These are phyloP conservation scores for Suillus decipiens DNA, from an alignment of 768 basidiomycete species.

Conservation along the genomic window DNA sequence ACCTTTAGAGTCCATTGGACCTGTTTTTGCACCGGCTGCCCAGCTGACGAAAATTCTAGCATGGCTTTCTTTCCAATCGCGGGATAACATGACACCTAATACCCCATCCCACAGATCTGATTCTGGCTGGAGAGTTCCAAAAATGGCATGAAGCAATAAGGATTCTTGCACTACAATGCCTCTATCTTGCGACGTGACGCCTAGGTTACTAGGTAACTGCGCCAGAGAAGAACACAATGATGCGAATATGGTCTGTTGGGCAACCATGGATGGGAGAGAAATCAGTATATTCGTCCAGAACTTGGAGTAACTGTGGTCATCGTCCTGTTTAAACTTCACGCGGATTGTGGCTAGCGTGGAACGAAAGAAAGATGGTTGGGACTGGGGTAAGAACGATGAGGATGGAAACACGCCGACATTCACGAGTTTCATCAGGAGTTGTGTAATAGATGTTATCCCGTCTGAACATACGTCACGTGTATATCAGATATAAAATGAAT, in stretches of 20 bases:
- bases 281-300: slow-evolving; percentile 52
- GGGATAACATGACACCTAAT: slow-evolving; percentile 49
- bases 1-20: slow-evolving; percentile 34
- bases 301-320: slow-evolving; percentile 41
- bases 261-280: slow-evolving; percentile 50
- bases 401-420: slow-evolving; percentile 67
- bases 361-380: slow-evolving; percentile 73
- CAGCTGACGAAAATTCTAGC: slow-evolving; percentile 72
- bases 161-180: slow-evolving; percentile 56
- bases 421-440: slow-evolving; percentile 65
- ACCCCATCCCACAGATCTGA: slow-evolving; percentile 53
- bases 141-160: slow-evolving; percentile 46
- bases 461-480: slow-evolving; percentile 31
- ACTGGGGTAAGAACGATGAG: slow-evolving; percentile 47
- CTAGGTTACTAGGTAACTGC: slow-evolving; percentile 31
- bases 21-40: slow-evolving; percentile 50
- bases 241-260: slow-evolving; percentile 56
- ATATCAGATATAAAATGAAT: slow-evolving; percentile 5
- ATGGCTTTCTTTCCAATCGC: slow-evolving; percentile 59
- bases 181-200: slow-evolving; percentile 36
- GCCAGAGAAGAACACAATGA: slow-evolving; percentile 59
- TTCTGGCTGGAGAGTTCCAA: slow-evolving; percentile 51
- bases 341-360: slow-evolving; percentile 52
- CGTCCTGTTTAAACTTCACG: slow-evolving; percentile 29
- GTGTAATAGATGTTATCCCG: slow-evolving; percentile 44